Base-by-base conservation (phyloP, 495 filamentous ascomycete genomes). In the Apiosordaria backusii region DNA sequence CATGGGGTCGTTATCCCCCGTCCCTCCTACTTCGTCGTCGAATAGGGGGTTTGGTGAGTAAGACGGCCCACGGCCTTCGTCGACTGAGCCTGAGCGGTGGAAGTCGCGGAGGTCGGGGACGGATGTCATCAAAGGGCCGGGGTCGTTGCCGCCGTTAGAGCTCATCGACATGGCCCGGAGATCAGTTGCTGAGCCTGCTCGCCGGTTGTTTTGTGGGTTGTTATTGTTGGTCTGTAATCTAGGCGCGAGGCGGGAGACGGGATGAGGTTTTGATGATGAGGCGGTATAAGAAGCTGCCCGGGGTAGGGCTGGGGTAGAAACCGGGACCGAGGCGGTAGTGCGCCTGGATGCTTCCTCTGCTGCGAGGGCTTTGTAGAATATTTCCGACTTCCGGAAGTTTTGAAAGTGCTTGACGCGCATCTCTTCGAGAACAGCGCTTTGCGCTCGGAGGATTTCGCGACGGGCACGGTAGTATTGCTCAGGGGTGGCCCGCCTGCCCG, bases 281-380 rank as follows among this genome's bases (percentile, higher is more conserved):
- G 26, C 24, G 10, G 59, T 65, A 67, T 76, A 77, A 18, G 81
- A 76, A 0, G 74, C 67, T 45, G 73, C 60, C 6, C 74, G 74
- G 21, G 70, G 68, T 6, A 77, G 66, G 9, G 76, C 74, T 4
- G 75, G 70, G n/a, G 69, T 69, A 18, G 70, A 68, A 50, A 72
- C 70, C 5, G 76, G 67, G 22, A 71, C 72, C 45, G 72, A 71
- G 9, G 40, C 64, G 7, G 68, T 62, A 13, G 71, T 71, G 50
- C 74, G 78, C 61, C 82, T 81, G 0, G 90, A 85, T 23, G 86
- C 85, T 71, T 97, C 92, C 68, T 97, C 93, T 1, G 93, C 91
- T 10, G 95, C 91, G 4, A 98, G 81, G 69, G 92, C 97, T 71
- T 99, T 98, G 82, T 92, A 98, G 74, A 92, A 99, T 0, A 98